phyloP scores from a whole-genome alignment of 805 yeast species.

The Kodamaea kakaduensis region DNA sequence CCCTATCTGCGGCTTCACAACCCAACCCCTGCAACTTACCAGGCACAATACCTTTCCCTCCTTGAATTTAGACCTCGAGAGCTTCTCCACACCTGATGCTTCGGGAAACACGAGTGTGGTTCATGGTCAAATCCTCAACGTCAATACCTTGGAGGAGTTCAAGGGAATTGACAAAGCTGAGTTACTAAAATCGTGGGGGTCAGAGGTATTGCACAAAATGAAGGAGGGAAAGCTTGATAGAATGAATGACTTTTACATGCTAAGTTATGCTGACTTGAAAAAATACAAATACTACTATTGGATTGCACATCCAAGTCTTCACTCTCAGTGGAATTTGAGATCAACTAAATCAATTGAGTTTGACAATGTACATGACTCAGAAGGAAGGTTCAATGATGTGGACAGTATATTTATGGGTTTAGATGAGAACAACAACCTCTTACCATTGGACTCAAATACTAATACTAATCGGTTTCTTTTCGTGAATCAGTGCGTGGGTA shows the following conservation, averaged over 20 bases:
- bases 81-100: slow-evolving; percentile 19
- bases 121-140: slow-evolving; percentile 41
- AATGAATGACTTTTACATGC: slow-evolving; percentile 24
- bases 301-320: slow-evolving; percentile 74
- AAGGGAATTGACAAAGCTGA: slow-evolving; percentile 60
- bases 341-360: slow-evolving; percentile 2
- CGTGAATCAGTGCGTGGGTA: slow-evolving; percentile 29
- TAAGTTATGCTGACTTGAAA: slow-evolving; percentile 84
- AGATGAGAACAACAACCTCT: background rate
- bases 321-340: slow-evolving; percentile 44
- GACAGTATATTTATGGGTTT: slow-evolving; percentile 3
- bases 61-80: slow-evolving; percentile 30
- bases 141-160: slow-evolving; percentile 85
- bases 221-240: slow-evolving; percentile 18
- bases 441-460: slow-evolving; percentile 1
- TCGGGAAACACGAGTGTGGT: slow-evolving; percentile 11
- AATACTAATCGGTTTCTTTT: slow-evolving; percentile 21
- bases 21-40: slow-evolving; percentile 31
- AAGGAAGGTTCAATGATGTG: background rate
- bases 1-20: slow-evolving; percentile 42
- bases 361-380: background rate
- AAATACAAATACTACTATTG: slow-evolving; percentile 86
- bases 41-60: slow-evolving; percentile 35
- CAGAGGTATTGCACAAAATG: slow-evolving; percentile 14
- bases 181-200: slow-evolving; percentile 45